A percentile compares a stretch with the other conserved stretches of the same genome.
phyloP scores from a whole-genome alignment of 2,329 filamentous ascomycete genomes.

The Ilyonectria sp. region DNA sequence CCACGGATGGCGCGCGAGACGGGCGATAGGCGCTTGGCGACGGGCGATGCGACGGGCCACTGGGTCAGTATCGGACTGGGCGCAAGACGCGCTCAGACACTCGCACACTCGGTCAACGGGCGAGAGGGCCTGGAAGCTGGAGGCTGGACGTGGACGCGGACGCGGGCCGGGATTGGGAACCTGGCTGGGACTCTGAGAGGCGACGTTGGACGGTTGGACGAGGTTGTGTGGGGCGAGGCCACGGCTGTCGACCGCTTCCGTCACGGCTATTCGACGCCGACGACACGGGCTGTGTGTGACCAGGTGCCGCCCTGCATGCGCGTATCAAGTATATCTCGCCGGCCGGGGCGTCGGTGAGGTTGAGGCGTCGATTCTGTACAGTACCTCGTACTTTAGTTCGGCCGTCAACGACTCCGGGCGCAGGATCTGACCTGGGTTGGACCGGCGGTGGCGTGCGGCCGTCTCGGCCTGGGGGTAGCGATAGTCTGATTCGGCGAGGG shows the following conservation, averaged over 20 bases:
- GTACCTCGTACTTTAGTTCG: neutral
- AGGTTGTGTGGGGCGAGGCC: conserved; percentile 45
- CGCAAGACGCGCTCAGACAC: conserved; percentile 36
- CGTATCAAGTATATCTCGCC: conserved; percentile 32
- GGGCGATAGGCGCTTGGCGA: conserved; percentile 23
- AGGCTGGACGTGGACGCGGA: conserved; percentile 40
- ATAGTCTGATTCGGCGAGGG: conserved; percentile 16
- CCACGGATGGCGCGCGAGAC: conserved; percentile 34
- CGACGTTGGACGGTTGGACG: conserved; percentile 34
- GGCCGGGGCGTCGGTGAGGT: neutral
- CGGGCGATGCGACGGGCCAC: conserved; percentile 22
- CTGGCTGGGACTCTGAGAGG: conserved; percentile 32
- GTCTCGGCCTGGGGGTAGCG: conserved; percentile 22
- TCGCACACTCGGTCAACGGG: conserved; percentile 9
- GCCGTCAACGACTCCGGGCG: neutral
- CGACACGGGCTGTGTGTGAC: conserved; percentile 36
- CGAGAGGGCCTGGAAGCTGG: conserved; percentile 41
- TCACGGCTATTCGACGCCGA: conserved; percentile 42
- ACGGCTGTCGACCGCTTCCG: conserved; percentile 38
- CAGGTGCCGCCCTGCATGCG: conserved; percentile 36
- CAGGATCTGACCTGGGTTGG: neutral
- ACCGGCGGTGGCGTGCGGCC: conserved; percentile 25
- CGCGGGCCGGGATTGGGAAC: conserved; percentile 48
- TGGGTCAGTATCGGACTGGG: conserved; percentile 30
- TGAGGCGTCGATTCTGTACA: neutral